Conservation (phyloP, 306 rosid genomes). For the Mimosa pudica region DNA sequence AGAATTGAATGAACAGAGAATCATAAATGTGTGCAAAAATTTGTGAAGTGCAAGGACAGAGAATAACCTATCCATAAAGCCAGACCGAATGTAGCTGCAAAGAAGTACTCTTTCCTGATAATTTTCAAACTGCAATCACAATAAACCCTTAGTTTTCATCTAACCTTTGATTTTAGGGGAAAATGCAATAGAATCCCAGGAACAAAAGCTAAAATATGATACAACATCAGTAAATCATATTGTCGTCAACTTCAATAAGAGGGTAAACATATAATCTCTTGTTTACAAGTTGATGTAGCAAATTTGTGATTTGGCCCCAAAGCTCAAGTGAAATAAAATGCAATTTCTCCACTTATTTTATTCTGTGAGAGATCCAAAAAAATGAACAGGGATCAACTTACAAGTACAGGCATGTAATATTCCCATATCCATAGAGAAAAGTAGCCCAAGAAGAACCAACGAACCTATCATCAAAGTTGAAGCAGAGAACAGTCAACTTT, state of each 20-base stretch:
- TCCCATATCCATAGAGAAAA: constrained; percentile 86
- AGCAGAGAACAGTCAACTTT: constrained; percentile 6
- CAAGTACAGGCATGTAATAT: constrained; percentile 76
- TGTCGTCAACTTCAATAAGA: background rate
- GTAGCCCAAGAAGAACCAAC: constrained; percentile 85
- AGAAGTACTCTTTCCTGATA: constrained; percentile 73
- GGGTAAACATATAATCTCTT: background rate
- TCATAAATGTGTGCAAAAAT: background rate
- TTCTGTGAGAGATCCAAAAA: constrained; percentile 21
- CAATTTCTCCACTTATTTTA: background rate
- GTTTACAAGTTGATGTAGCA: background rate
- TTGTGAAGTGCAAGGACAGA: constrained; percentile 5
- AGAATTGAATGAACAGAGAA: background rate
- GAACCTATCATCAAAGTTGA: constrained; percentile 60
- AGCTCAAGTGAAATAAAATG: background rate
- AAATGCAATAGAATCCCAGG: background rate
- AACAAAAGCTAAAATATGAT: background rate
- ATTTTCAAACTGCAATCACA: constrained; percentile 58
- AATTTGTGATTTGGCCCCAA: background rate
- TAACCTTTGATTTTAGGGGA: constrained; percentile 6
- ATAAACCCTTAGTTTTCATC: constrained; percentile 23
- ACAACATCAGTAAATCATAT: background rate
- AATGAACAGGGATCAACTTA: constrained; percentile 39
- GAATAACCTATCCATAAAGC: constrained; percentile 70
- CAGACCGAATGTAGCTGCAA: constrained; percentile 70